Evolutionary conservation across 164 flowering plant genomes (phyloP), one percentile per base, ranked within the genome.

Genomic region (Umbilicus rupestris): DNA sequence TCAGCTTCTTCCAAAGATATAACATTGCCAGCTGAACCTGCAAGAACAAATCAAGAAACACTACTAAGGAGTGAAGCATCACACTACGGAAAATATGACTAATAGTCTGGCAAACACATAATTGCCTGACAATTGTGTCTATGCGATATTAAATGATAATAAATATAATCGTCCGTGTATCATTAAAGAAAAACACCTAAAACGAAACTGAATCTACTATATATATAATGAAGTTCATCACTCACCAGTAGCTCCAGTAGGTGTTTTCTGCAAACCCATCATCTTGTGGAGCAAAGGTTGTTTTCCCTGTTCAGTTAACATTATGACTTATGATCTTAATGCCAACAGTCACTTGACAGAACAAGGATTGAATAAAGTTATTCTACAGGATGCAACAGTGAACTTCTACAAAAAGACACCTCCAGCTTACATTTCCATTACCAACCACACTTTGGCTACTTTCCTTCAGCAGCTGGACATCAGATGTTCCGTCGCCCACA

Each of bases 1-100:
- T 88, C 89, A 67, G 86, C 86, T 82, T 89, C 97, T 58, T 89
- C 97, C 29, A 73, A 63, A 37, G 90, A 82, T 68, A 76, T 88
- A 65, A 76, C 78, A 58, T 75, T 70, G 35, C 85, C 70, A 77
- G 67, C 72, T 64, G 78, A 57, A 72, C 84, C 98, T 93, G 88
- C n/a, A n/a, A n/a, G n/a, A n/a, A n/a, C n/a, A 59, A 76, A 52
- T 52, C 60, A 60, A 41, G 49, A 70, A 28, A 41, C 26, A 33
- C 22, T 46, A 8, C 0, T 41, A 4, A 67, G 31, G 16, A 19
- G 45, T 29, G 30, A 5, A 39, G 29, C 7, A 52, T 16, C 42
- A 22, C 19, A 15, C 3, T 14, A 50, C 0, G 30, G n/a, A 8
- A 68, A 39, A 7, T 63, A 14, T 3, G 12, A 37, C 39, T 42